Base-by-base conservation (phyloP, 768 basidiomycete genomes). In the Boletus huronensis region DNA sequence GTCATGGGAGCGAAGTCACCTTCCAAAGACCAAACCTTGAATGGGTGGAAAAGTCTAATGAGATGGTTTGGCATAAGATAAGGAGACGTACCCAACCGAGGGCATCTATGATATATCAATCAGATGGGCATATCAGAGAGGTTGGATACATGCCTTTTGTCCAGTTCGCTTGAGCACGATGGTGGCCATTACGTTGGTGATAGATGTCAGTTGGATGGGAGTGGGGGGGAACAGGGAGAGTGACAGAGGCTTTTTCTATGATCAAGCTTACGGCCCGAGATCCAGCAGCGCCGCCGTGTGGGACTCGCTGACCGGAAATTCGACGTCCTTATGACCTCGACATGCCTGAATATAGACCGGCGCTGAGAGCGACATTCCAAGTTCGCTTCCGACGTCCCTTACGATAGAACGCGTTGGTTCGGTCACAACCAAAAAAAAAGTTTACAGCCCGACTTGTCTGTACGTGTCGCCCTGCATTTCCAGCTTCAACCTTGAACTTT, bases 1-100 rank as follows among this genome's bases (percentile, higher is more conserved):
- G 38, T 32, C n/a, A 47, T 26, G 32, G 26, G 43, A 50, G 43
- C 1, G 2, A 29, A 65, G 70, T 47, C 59, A 79, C 85, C 78
- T 87, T 87, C 85, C 86, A 88, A 51, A 87, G 77, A 54, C 85
- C 85, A 60, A 87, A 79, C 64, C 86, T 87, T 55, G n/a, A 26
- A 52, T 9, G 28, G 6, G 23, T 11, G 36, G 34, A 38, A 48
- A 45, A n/a, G 49, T 44, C 61, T 34, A 58, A 39, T 32, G 26
- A 31, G 11, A 32, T 9, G 9, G 13, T 17, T 53, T 40, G 38
- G 42, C 19, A 53, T 6, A 46, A 44, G 25, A 50, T 43, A 44
- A 58, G 58, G 34, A 54, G 35, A 50, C 62, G 45, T 54, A 87
- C 85, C 85, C 85, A 48, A 87, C 80, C 42, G 82, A 70, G 64